phyloP scores from a whole-genome alignment of 1,284 basidiomycete genomes.

The Cryptococcus sp. region DNA sequence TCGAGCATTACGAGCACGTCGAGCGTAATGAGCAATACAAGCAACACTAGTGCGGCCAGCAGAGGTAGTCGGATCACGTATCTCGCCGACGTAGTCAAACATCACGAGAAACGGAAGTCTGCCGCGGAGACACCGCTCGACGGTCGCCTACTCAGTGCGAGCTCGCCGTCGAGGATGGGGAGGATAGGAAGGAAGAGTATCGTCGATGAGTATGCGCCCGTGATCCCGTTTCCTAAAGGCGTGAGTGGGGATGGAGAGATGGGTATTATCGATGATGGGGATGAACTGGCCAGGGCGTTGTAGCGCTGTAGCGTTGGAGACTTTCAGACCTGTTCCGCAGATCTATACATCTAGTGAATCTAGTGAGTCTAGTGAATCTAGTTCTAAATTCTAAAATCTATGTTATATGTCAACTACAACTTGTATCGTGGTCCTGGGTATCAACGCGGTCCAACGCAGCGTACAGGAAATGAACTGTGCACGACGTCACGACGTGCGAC shows the following conservation, averaged over 20 bases:
- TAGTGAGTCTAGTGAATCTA: no score
- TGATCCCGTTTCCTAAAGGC: background rate
- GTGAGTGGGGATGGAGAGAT: background rate
- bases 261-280: background rate
- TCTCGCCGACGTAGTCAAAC: conserved; percentile 24
- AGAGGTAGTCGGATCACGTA: conserved; percentile 24
- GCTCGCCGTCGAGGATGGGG: background rate
- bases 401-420: no score
- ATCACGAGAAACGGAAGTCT: conserved; percentile 12
- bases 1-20: no score
- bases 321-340: no score
- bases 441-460: no score
- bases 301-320: no score
- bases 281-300: no score
- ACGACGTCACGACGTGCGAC: no score
- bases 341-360: no score
- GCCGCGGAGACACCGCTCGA: background rate
- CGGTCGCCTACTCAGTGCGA: background rate
- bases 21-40: background rate
- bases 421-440: no score
- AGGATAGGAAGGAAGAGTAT: background rate
- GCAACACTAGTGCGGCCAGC: background rate
- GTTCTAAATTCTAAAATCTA: no score
- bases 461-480: no score
- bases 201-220: background rate